Evolutionary conservation across 2,329 filamentous ascomycete genomes (phyloP).

Genomic region (Botrytis squamosa): DNA sequence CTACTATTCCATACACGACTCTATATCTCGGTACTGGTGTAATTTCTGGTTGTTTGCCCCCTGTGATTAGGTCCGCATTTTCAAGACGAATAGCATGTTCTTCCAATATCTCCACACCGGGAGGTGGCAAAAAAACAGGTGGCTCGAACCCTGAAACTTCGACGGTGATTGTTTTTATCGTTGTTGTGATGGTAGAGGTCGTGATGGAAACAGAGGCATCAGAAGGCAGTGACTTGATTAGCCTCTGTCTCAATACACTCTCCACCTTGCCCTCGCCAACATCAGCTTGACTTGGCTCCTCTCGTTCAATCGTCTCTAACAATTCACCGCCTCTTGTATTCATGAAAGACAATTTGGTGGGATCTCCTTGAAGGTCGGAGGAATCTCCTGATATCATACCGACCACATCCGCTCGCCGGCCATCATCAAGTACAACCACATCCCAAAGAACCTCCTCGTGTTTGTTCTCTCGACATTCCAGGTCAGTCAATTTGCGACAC

Average conservation of each 20-base stretch:
- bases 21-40: slow-evolving; percentile 44
- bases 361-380: slow-evolving; percentile 39
- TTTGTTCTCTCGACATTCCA: slow-evolving; percentile 48
- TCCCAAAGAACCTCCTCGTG: slow-evolving; percentile 64
- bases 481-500: slow-evolving; percentile 52
- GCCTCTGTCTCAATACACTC: slow-evolving; percentile 52
- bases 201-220: slow-evolving; percentile 60
- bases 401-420: slow-evolving; percentile 55
- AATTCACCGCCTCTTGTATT: slow-evolving; percentile 35
- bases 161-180: slow-evolving; percentile 63
- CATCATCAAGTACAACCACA: slow-evolving; percentile 60
- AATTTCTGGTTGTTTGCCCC: slow-evolving; percentile 26
- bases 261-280: slow-evolving; percentile 44
- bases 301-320: slow-evolving; percentile 41
- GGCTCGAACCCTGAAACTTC: slow-evolving; percentile 56
- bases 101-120: slow-evolving; percentile 59
- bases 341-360: slow-evolving; percentile 34
- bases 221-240: slow-evolving; percentile 53
- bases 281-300: slow-evolving; percentile 42
- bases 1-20: slow-evolving; percentile 59
- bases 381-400: slow-evolving; percentile 35
- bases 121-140: slow-evolving; percentile 53
- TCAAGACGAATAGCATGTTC: slow-evolving; percentile 40
- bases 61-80: slow-evolving; percentile 26
- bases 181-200: slow-evolving; percentile 57